Evolutionary conservation across 176 grass and related monocot species (phyloP), one percentile per base, ranked within the genome.

Genomic region (Oryza meridionalis): DNA sequence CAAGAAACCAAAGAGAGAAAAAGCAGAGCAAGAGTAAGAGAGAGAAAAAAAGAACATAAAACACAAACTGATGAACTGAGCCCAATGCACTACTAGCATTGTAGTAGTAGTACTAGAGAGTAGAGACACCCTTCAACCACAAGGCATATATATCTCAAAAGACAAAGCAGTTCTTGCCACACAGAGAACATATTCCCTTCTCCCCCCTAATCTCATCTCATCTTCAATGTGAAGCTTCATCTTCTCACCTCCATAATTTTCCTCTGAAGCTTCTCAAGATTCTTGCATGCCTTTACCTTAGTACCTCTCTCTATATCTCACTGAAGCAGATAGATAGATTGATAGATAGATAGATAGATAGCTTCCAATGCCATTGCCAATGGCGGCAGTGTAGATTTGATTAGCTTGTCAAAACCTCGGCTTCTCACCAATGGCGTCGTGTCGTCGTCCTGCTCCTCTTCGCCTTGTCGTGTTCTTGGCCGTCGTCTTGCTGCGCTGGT

Each of bases 241-340:
- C 21, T 71, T 63, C 70, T 29, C 67, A 38, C 77, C 72, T 58
- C 82, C 84, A 94, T n/a, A n/a, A 58, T 77, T 85, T 86, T 81
- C 87, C 61, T 81, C 74, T 95, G 96, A 93, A 93, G 85, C 86
- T 95, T 98, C 91, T 69, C 89, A 89, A 94, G 84, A 95, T 96
- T 92, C 91, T 88, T 69, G 8, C 80, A 84, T 59, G 51, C 91
- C 79, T 86, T 92, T 84, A 10, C 42, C 81, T 46, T 31, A 31
- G 29, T 31, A 31, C 29, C 49, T 24, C 43, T 76, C 42, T 21
- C 7, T 17, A 51, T 75, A 58, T 55, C 4, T 62, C 46, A 16
- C 12, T 12, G 44, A 58, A 5, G 24, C 81, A 61, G 19, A 21
- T 61, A 61, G 17, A 58, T 21, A 62, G 21, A n/a, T 62, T 3